phyloP scores from a whole-genome alignment of 2,329 filamentous ascomycete species.

The Colletotrichum shisoi region DNA sequence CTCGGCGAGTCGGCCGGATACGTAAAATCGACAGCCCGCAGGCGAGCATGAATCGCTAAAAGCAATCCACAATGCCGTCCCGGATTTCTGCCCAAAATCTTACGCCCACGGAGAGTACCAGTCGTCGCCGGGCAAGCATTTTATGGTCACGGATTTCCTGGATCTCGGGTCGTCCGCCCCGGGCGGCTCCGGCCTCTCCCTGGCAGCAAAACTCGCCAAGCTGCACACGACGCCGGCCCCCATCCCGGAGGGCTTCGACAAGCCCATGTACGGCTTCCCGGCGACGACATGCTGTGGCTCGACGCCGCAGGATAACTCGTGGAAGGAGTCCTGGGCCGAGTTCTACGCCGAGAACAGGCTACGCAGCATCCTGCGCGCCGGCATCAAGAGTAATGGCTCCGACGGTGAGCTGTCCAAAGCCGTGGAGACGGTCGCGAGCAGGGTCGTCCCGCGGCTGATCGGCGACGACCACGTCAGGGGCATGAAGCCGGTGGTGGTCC shows the following conservation, averaged over 20 bases:
- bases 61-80: conserved; percentile 76
- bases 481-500: conserved; percentile 80
- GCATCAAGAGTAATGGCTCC: conserved; percentile 67
- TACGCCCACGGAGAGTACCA: conserved; percentile 73
- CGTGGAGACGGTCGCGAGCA: conserved; percentile 69
- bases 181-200: conserved; percentile 59
- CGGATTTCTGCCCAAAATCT: conserved; percentile 77
- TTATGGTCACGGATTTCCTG: conserved; percentile 81
- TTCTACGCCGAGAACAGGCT: conserved; percentile 85
- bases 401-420: conserved; percentile 69
- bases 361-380: conserved; percentile 67
- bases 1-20: background rate
- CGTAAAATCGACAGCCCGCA: conserved; percentile 49
- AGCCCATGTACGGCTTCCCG: conserved; percentile 81
- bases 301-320: conserved; percentile 81
- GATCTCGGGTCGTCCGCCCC: conserved; percentile 62
- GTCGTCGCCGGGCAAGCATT: conserved; percentile 60
- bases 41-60: conserved; percentile 87
- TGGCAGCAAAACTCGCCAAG: conserved; percentile 79
- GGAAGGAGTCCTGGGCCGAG: conserved; percentile 76
- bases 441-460: conserved; percentile 79
- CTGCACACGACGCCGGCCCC: conserved; percentile 81
- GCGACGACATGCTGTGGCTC: conserved; percentile 86
- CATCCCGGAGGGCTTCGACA: conserved; percentile 63
- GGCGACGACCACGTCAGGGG: conserved; percentile 70